These are phyloP conservation scores for Apophysomyces trapeziformis DNA, from an alignment of 371 early-diverging fungal species.

Conservation along the genomic window DNA sequence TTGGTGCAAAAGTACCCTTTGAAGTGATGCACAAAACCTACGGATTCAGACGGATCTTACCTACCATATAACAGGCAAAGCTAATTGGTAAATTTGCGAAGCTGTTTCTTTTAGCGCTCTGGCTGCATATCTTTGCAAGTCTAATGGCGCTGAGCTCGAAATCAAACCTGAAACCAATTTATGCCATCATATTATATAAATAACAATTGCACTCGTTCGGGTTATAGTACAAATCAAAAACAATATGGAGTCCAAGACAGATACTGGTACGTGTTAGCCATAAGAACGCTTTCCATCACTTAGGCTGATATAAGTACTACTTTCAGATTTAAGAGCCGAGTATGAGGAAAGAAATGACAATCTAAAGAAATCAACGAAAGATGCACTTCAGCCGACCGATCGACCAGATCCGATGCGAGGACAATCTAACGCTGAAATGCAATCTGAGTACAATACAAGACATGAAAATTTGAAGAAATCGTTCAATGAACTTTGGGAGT, in stretches of 20 bases:
- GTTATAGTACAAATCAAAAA: no score
- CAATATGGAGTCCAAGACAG: not conserved
- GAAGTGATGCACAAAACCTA: no score
- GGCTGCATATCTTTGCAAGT: no score
- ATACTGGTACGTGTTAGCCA: not conserved
- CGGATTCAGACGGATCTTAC: no score
- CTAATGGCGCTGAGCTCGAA: not conserved
- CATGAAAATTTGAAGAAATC: conserved; percentile 1
- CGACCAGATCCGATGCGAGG: not conserved
- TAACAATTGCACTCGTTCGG: no score
- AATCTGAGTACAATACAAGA: conserved; percentile 1
- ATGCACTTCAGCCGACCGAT: not conserved
- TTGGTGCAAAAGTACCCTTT: no score
- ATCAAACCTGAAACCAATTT: not conserved
- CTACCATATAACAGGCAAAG: no score
- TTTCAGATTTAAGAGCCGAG: conserved; percentile 3
- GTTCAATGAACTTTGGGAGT: not conserved
- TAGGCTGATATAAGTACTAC: not conserved
- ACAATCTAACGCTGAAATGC: conserved; percentile 1
- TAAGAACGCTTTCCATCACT: not conserved
- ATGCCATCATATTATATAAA: not conserved
- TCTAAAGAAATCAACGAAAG: not conserved
- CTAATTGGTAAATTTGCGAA: no score
- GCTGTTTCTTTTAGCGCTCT: no score
- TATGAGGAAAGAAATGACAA: not conserved